Evolutionary conservation across 345 rosid genomes (phyloP).

Genomic region (Combretum micranthum): DNA sequence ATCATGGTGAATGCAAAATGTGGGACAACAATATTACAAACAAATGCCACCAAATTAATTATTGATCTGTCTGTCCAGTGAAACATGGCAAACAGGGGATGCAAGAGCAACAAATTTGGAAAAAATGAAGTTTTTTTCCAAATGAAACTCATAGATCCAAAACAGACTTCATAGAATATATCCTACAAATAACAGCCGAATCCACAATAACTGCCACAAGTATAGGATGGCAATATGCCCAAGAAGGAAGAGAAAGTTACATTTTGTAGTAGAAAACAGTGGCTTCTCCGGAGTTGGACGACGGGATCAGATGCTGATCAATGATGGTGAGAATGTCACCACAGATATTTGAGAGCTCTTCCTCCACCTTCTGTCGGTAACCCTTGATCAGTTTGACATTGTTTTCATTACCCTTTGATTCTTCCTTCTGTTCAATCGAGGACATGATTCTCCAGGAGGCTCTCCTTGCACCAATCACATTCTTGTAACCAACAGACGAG

Average conservation of each 20-base stretch:
- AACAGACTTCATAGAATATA: background rate
- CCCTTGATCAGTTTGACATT: conserved; percentile 74
- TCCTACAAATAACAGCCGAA: background rate
- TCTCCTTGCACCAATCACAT: conserved; percentile 86
- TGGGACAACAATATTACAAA: background rate
- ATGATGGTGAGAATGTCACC: conserved; percentile 78
- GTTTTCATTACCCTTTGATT: conserved; percentile 78
- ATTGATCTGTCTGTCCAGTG: background rate
- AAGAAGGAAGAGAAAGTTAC: conserved; percentile 28
- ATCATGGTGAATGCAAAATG: background rate
- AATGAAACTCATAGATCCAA: too few relatives aligned
- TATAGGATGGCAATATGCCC: background rate
- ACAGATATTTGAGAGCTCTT: conserved; percentile 81
- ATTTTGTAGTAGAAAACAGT: conserved; percentile 96
- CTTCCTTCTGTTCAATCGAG: conserved; percentile 94
- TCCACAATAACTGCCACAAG: background rate
- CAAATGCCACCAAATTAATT: too few relatives aligned
- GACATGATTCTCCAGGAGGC: conserved; percentile 99
- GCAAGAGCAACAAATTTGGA: too few relatives aligned
- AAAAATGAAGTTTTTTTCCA: too few relatives aligned
- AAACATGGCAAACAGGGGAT: too few relatives aligned
- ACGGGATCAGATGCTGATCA: conserved; percentile 77
- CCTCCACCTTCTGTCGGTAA: conserved; percentile 90
- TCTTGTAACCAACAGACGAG: conserved; percentile 90
- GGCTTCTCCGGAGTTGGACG: conserved; percentile 84